Evolutionary conservation across 2,329 filamentous ascomycete species (phyloP).

Genomic region (Madurella fahalii): DNA sequence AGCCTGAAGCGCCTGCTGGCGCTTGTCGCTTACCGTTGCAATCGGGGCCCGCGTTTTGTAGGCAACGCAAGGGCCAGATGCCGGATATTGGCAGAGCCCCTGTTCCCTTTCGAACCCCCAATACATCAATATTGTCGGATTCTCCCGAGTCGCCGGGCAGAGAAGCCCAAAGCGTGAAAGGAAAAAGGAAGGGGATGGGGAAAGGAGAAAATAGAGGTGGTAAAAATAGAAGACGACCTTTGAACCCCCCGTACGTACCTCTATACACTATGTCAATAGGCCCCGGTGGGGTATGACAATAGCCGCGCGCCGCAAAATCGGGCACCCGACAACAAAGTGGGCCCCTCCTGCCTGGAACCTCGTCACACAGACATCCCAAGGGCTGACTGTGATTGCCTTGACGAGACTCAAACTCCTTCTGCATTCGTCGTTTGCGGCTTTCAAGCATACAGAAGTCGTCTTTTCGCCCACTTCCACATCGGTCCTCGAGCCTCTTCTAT

Average conservation of each 20-base stretch:
- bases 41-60: not conserved
- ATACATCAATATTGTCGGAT: no score
- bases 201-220: no score
- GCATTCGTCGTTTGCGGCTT: not conserved
- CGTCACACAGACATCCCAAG: not conserved
- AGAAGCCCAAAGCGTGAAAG: no score
- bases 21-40: conserved; percentile 14
- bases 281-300: not conserved
- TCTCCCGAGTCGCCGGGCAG: no score
- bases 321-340: conserved; percentile 4
- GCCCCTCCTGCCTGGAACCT: conserved; percentile 16
- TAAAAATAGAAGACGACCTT: no score
- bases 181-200: no score
- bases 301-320: not conserved
- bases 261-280: not conserved
- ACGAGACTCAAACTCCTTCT: not conserved
- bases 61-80: conserved; percentile 3
- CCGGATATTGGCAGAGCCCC: no score
- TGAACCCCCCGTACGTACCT: no score
- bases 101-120: no score
- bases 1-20: conserved; percentile 9
- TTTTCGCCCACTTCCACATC: not conserved
- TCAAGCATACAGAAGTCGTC: not conserved
- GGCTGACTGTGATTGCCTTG: conserved; percentile 10
- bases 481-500: not conserved